A percentile compares a stretch with the other conserved stretches of the same genome.
Conservation (phyloP, 805 yeast species). For the Candida dendrica region DNA sequence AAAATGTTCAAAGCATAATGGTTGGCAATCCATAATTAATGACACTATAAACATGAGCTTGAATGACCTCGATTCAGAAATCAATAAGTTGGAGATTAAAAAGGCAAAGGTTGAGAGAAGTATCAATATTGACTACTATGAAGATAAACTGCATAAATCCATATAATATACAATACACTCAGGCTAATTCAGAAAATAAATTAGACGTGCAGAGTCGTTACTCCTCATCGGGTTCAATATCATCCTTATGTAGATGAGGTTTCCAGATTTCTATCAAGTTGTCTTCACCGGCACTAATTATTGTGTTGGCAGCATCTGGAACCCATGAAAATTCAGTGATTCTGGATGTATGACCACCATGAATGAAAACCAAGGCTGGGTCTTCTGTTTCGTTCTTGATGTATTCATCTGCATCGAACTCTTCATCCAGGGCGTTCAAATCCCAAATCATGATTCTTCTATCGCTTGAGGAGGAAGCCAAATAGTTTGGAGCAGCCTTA, state of each 20-base stretch:
- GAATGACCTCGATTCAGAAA: conserved; percentile 18
- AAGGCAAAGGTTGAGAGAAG: conserved; percentile 26
- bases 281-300: conserved; percentile 71
- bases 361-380: conserved; percentile 71
- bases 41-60: conserved; percentile 30
- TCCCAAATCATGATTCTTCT: conserved; percentile 75
- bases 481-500: conserved; percentile 38
- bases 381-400: conserved; percentile 56
- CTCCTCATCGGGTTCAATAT: conserved; percentile 33
- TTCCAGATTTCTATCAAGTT: conserved; percentile 71
- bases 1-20: conserved; percentile 49
- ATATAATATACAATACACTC: background rate
- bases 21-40: conserved; percentile 34
- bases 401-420: conserved; percentile 45
- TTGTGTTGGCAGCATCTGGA: conserved; percentile 48
- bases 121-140: conserved; percentile 31
- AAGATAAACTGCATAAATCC: conserved; percentile 5
- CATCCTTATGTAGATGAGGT: conserved; percentile 28
- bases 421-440: conserved; percentile 47
- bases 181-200: background rate
- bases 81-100: conserved; percentile 17
- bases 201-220: too few species aligned
- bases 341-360: conserved; percentile 79
- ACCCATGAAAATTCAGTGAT: conserved; percentile 65
- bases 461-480: conserved; percentile 60